Percentiles rank a stretch among this genome's conserved stretches.
Conservation (phyloP, 495 filamentous ascomycete species). For the Tuber indicum region DNA sequence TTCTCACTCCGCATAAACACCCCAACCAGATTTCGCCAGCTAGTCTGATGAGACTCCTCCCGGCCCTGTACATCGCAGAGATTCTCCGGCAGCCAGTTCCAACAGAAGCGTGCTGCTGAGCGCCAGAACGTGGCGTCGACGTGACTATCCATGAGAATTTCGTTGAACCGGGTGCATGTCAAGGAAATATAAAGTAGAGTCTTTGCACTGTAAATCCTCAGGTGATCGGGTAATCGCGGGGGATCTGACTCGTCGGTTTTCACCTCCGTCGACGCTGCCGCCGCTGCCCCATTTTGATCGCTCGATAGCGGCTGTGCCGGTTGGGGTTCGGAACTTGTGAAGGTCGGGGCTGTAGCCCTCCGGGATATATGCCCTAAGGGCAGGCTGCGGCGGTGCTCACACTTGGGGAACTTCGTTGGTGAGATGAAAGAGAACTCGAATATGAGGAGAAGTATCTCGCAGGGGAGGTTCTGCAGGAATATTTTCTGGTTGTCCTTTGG, state of each 20-base stretch:
- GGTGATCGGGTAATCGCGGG: slow-evolving; percentile 13
- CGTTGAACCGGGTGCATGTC: slow-evolving; percentile 34
- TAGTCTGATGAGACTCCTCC: slow-evolving; percentile 34
- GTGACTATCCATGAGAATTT: slow-evolving; percentile 27
- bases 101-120: slow-evolving; percentile 33
- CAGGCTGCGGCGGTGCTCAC: slow-evolving; percentile 21
- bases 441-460: slow-evolving; percentile 32
- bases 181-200: slow-evolving; percentile 30
- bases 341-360: slow-evolving; percentile 21
- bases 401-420: slow-evolving; percentile 24
- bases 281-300: not conserved
- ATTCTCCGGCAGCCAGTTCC: slow-evolving; percentile 29
- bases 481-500: slow-evolving; percentile 14
- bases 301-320: not conserved
- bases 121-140: slow-evolving; percentile 37
- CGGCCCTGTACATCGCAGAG: slow-evolving; percentile 38
- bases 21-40: slow-evolving; percentile 40
- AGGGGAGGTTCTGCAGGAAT: slow-evolving; percentile 26
- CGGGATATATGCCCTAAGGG: slow-evolving; percentile 10
- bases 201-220: slow-evolving; percentile 34
- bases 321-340: not conserved
- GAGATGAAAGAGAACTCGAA: slow-evolving; percentile 37
- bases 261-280: not conserved
- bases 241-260: slow-evolving; percentile 11
- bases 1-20: slow-evolving; percentile 42